These are phyloP conservation scores for Corinectria fuckeliana DNA, from an alignment of 2,329 filamentous ascomycete genomes.

Conservation along the genomic window DNA sequence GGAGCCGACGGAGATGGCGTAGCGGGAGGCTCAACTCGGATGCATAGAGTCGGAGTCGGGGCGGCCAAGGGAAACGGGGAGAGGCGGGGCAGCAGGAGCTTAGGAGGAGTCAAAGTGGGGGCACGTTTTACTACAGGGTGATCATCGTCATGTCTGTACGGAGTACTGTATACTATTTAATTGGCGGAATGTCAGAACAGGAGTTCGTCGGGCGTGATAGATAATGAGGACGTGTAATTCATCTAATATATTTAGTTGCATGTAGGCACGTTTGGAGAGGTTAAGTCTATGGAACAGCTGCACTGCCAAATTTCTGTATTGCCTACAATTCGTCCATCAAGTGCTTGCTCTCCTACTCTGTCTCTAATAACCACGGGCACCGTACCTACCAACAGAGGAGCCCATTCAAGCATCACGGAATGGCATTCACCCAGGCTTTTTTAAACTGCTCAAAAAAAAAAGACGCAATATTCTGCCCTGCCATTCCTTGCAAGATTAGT, in stretches of 20 bases:
- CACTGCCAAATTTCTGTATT: neutral
- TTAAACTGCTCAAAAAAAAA: too few relatives aligned
- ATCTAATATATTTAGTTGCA: too few relatives aligned
- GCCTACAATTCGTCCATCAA: neutral
- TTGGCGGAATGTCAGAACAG: too few relatives aligned
- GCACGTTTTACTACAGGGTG: too few relatives aligned
- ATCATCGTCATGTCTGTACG: too few relatives aligned
- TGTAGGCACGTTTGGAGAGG: too few relatives aligned
- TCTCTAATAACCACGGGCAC: neutral
- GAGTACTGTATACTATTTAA: too few relatives aligned
- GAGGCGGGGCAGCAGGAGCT: constrained; percentile 35
- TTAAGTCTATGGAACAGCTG: too few relatives aligned
- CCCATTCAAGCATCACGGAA: neutral
- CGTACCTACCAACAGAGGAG: neutral
- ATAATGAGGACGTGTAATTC: too few relatives aligned
- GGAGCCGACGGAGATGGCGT: constrained; percentile 22
- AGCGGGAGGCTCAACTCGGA: constrained; percentile 24
- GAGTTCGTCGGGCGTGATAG: too few relatives aligned
- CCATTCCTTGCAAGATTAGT: constrained; percentile 50
- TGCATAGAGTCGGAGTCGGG: constrained; percentile 19
- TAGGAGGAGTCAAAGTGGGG: constrained; percentile 25
- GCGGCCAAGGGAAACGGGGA: constrained; percentile 28
- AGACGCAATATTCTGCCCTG: neutral
- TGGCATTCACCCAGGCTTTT: neutral
- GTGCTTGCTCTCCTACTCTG: neutral